Evolutionary conservation across 345 rosid species (phyloP).

Genomic region (Eucalyptus cladocalyx): DNA sequence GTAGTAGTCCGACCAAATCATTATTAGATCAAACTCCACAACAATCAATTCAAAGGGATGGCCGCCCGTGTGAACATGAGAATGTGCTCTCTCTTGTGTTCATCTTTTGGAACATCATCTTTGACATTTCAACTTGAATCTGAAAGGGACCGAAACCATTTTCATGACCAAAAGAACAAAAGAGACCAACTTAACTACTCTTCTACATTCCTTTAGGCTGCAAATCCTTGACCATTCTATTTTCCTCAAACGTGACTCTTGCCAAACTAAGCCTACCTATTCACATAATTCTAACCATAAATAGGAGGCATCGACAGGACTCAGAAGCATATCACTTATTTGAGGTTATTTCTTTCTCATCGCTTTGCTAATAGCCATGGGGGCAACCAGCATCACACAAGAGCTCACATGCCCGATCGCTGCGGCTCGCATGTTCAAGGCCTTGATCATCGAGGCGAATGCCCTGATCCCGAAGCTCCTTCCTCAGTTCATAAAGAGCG

Average conservation of each 20-base stretch:
- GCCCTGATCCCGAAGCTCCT: neutral
- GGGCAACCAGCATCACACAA: neutral
- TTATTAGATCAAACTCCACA: neutral
- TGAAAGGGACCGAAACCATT: neutral
- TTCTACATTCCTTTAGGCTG: neutral
- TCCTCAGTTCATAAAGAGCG: constrained; percentile 7
- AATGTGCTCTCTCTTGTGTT: neutral
- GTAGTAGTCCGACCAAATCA: neutral
- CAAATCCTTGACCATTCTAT: neutral
- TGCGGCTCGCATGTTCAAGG: constrained; percentile 18
- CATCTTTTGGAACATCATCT: neutral
- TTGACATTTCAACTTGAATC: neutral
- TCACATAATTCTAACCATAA: neutral
- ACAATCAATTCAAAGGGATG: neutral
- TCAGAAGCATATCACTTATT: neutral
- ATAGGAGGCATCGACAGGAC: neutral
- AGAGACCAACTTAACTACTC: neutral
- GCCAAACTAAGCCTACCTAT: neutral
- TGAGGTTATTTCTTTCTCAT: neutral
- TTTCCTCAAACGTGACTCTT: neutral
- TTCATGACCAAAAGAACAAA: neutral
- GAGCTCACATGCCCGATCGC: constrained; percentile 4
- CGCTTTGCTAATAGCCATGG: neutral
- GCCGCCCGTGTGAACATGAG: neutral
- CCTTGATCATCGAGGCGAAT: neutral